phyloP scores from a whole-genome alignment of 1,284 basidiomycete species.

The Sanghuangporus weigelae region DNA sequence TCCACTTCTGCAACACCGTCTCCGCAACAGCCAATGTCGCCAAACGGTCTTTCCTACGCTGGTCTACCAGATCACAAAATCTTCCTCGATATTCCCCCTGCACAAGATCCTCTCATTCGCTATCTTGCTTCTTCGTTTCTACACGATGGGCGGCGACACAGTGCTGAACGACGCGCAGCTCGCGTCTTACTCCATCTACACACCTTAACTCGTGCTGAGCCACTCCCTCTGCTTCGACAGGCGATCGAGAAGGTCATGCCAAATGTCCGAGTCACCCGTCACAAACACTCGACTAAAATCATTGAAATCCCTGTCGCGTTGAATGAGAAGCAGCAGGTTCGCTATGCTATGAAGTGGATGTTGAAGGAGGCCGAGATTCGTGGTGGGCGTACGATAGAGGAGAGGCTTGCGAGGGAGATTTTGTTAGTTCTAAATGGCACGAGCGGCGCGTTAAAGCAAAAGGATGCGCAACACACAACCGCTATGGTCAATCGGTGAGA shows the following conservation, averaged over 20 bases:
- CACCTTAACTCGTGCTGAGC: constrained; percentile 65
- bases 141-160: constrained; percentile 62
- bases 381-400: constrained; percentile 50
- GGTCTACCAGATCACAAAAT: constrained; percentile 15
- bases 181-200: constrained; percentile 67
- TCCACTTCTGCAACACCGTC: neutral
- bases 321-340: constrained; percentile 72
- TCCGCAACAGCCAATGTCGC: neutral
- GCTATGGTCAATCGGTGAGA: constrained; percentile 82
- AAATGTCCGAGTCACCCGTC: constrained; percentile 48
- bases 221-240: constrained; percentile 71
- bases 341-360: constrained; percentile 63
- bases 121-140: constrained; percentile 67
- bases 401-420: constrained; percentile 72
- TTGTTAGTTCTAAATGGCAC: constrained; percentile 60
- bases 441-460: constrained; percentile 50
- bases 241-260: constrained; percentile 67
- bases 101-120: constrained; percentile 70
- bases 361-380: constrained; percentile 50
- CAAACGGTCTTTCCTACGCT: constrained; percentile 13
- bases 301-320: constrained; percentile 64
- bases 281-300: constrained; percentile 55
- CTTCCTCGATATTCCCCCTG: constrained; percentile 58
- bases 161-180: constrained; percentile 54
- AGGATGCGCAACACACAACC: constrained; percentile 58